A percentile compares a stretch with the other conserved stretches of the same genome.
These are phyloP conservation scores for Juncus effusus DNA, from an alignment of 176 grass and related monocot genomes.

Conservation along the genomic window DNA sequence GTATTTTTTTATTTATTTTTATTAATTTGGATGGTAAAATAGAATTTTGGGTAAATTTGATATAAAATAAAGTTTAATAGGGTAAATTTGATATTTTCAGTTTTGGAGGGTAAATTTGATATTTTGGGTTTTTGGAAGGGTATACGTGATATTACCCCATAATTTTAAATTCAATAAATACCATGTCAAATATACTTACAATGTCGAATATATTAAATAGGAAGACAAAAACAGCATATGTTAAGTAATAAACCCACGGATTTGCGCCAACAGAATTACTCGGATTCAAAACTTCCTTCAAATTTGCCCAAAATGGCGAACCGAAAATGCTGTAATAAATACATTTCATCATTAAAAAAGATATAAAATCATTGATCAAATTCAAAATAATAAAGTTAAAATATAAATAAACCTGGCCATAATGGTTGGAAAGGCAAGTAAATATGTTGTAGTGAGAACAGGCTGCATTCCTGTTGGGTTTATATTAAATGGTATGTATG, in stretches of 20 bases:
- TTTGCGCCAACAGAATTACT: conserved; percentile 50
- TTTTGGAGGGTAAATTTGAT: too few species aligned
- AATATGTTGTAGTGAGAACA: conserved; percentile 81
- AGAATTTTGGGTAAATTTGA: too few species aligned
- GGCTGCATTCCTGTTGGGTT: conserved; percentile 96
- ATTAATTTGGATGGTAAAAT: too few species aligned
- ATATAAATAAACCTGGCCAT: conserved; percentile 64
- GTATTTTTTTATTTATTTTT: too few species aligned
- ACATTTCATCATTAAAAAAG: conserved; percentile 34
- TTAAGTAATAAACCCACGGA: conserved; percentile 82
- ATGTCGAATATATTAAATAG: conserved; percentile 99
- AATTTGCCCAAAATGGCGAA: conserved; percentile 56
- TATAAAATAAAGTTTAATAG: too few species aligned
- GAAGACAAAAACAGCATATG: conserved; percentile 80
- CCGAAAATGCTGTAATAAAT: conserved; percentile 69
- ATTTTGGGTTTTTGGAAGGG: too few species aligned
- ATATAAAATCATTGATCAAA: conserved; percentile 1
- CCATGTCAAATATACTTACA: conserved; percentile 48
- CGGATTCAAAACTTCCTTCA: conserved; percentile 85
- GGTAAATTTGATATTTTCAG: too few species aligned
- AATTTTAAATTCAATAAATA: too few species aligned
- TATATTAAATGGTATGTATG: conserved; percentile 97
- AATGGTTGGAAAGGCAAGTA: conserved; percentile 89
- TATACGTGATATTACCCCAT: too few species aligned
- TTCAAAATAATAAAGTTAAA: conserved; percentile 1